These are phyloP conservation scores for Trichoderma sp. DNA, from an alignment of 2,329 filamentous ascomycete genomes.

Conservation along the genomic window DNA sequence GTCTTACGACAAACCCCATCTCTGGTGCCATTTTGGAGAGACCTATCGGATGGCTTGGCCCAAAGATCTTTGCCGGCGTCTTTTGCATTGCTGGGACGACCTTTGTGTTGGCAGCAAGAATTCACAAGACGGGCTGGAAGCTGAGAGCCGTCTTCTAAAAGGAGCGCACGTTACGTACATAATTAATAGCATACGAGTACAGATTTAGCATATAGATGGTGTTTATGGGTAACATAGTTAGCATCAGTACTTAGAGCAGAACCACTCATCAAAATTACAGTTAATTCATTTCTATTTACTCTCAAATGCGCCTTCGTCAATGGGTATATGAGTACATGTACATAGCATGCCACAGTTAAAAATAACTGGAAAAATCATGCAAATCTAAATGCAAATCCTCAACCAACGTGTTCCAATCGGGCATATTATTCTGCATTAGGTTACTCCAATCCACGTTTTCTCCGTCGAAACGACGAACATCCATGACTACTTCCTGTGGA, in stretches of 20 bases:
- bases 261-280: not conserved
- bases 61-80: slow-evolving; percentile 42
- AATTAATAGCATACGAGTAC: not conserved
- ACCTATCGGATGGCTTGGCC: slow-evolving; percentile 34
- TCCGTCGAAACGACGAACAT: slow-evolving; percentile 17
- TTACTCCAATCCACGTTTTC: slow-evolving; percentile 21
- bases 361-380: slow-evolving; percentile 24
- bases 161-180: not conserved
- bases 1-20: slow-evolving; percentile 59
- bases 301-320: not conserved
- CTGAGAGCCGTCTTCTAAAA: slow-evolving; percentile 30
- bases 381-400: slow-evolving; percentile 22
- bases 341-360: not conserved
- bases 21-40: slow-evolving; percentile 46
- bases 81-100: slow-evolving; percentile 35
- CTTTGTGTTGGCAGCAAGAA: slow-evolving; percentile 29
- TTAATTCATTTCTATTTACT: not conserved
- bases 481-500: not conserved
- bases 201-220: not conserved
- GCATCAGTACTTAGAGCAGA: not conserved
- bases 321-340: not conserved
- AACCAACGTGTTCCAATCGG: slow-evolving; percentile 21
- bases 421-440: slow-evolving; percentile 17
- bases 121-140: slow-evolving; percentile 32
- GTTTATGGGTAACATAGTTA: not conserved